Percentiles rank a stretch among this genome's conserved stretches.
phyloP scores from a whole-genome alignment of 805 yeast genomes.

The Wickerhamomyces rabaulensis region DNA sequence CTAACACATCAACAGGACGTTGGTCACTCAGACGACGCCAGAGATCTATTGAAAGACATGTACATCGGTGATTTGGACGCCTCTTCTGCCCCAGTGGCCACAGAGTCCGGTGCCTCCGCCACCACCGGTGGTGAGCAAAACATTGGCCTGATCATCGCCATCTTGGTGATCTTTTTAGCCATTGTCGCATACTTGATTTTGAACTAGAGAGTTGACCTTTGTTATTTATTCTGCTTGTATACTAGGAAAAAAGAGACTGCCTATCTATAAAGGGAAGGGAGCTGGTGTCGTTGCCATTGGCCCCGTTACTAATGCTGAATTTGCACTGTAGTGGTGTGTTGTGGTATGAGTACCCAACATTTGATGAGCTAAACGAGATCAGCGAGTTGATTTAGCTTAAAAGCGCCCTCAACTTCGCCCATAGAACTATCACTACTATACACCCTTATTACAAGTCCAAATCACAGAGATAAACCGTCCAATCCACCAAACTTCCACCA shows the following conservation, averaged over 20 bases:
- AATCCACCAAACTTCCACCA: too few species aligned
- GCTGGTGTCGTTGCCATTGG: too few species aligned
- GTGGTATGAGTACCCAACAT: too few species aligned
- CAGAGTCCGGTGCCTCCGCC: constrained; percentile 14
- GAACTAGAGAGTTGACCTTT: not conserved
- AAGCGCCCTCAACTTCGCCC: too few species aligned
- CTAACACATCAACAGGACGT: constrained; percentile 48
- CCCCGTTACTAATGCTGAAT: too few species aligned
- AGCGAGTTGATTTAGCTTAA: too few species aligned
- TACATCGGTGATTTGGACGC: constrained; percentile 78
- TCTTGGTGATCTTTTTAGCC: constrained; percentile 16
- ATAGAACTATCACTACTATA: too few species aligned
- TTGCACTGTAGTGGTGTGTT: too few species aligned
- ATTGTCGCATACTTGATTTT: constrained; percentile 17
- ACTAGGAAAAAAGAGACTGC: too few species aligned
- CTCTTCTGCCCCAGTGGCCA: constrained; percentile 34
- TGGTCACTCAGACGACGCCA: constrained; percentile 97
- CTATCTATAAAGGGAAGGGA: not conserved
- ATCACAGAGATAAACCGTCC: too few species aligned
- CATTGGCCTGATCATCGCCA: constrained; percentile 19
- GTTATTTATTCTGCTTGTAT: not conserved
- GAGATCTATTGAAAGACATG: constrained; percentile 62
- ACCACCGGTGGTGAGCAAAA: constrained; percentile 24
- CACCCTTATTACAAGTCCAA: too few species aligned
- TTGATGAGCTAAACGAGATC: too few species aligned